A percentile compares a stretch with the other conserved stretches of the same genome.
These are phyloP conservation scores for Yamadazyma spencermartinsiae DNA, from an alignment of 1,139 yeast genomes.

Conservation along the genomic window DNA sequence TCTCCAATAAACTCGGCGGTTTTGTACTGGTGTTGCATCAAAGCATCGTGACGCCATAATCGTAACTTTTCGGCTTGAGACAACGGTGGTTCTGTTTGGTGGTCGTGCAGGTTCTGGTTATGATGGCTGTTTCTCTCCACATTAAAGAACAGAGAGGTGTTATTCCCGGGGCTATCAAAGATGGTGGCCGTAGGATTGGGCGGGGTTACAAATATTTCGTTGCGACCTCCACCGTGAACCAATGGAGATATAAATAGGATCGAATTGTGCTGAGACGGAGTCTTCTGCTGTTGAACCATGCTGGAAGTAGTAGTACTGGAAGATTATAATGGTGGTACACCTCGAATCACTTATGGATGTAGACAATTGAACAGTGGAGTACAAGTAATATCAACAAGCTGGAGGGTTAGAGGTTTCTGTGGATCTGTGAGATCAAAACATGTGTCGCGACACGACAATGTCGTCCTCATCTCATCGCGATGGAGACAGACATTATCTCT, in stretches of 20 bases:
- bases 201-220: conserved; percentile 55
- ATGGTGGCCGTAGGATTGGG: conserved; percentile 48
- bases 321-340: too few species aligned
- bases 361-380: neutral
- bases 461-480: conserved; percentile 3
- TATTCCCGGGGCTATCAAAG: conserved; percentile 45
- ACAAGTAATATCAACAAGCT: too few species aligned
- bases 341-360: too few species aligned
- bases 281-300: conserved; percentile 39
- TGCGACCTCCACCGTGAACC: conserved; percentile 46
- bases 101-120: conserved; percentile 12
- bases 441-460: neutral
- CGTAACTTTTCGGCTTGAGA: conserved; percentile 86
- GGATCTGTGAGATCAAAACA: conserved; percentile 1
- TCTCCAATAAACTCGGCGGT: conserved; percentile 95
- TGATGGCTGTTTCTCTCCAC: conserved; percentile 22
- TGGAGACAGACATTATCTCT: too few species aligned
- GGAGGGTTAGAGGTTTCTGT: too few species aligned
- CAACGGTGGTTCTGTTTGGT: conserved; percentile 34
- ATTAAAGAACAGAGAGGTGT: conserved; percentile 41
- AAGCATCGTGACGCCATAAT: conserved; percentile 92
- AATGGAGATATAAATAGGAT: conserved; percentile 64
- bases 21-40: conserved; percentile 86
- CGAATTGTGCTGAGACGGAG: conserved; percentile 55
- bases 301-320: too few species aligned